Evolutionary conservation across 805 yeast genomes (phyloP), one percentile per base, ranked within the genome.

Genomic region (Myxozyma geophila): DNA sequence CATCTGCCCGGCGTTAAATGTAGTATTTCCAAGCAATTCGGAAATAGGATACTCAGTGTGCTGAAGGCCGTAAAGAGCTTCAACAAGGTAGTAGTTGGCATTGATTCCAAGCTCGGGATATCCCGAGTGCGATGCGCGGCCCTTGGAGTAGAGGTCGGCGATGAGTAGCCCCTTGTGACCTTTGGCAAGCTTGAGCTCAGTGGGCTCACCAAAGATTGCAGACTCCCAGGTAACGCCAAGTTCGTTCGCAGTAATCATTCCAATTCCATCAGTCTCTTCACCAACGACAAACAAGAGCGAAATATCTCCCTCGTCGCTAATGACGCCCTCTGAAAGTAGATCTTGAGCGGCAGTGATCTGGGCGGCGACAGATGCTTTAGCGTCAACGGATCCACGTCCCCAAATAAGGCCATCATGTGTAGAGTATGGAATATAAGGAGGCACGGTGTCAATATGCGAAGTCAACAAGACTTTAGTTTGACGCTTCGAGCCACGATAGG

Each of bases 181-280:
- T 5, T 82, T 82, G 13, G 88, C 90, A 21, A 87, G 77, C 69
- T 84, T 85, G 71, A 82, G 77, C 67, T 87, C 90, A 0, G 92
- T 87, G 10, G 92, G 92, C 73, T 87, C 92, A 12, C 92, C 92
- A 75, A 87, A 87, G 37, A 88, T 80, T 15, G 82, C 91, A 9
- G 83, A 69, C 10, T 83, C 83, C 89, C 89, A 87, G 8, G 74
- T 71, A 21, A 69, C 66, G 21, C 79, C 77, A 35, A 83, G 72
- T 1, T 73, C 71, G 67, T 78, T 74, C 2, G 83, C 87, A 15
- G 71, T 61, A 36, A 55, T 69, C 89, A 87, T 87, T 13, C 92
- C 92, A 28, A 74, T 74, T 23, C 91, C 92, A 46, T 81, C 82
- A n/a, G 79, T 76, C 71, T 87, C 92, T 73, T 87, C 92, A 2